Base-by-base conservation (phyloP, 2,329 filamentous ascomycete species). In the Myriosclerotinia curreyana region DNA sequence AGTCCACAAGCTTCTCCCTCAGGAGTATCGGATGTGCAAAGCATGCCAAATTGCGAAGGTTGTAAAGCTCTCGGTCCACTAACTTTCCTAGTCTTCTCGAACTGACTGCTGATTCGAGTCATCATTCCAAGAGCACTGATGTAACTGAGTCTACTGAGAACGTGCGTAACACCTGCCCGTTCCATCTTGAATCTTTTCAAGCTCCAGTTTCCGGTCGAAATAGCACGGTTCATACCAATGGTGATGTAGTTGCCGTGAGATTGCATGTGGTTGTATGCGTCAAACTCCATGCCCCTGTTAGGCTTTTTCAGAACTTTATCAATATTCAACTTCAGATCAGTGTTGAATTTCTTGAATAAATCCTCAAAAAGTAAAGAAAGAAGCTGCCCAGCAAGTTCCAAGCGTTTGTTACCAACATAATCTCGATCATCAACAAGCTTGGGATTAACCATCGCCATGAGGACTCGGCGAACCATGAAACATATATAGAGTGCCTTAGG, bases 151-250 rank as follows among this genome's bases (percentile, higher is more conserved):
- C 95, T 87, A 77, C 94, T 98, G 56, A 99, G 82, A 49, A 99
- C 92, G 76, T 99, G 95, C 0, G 96, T 98, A 28, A 99, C 92
- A 74, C 95, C 95, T 28, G 95, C 94, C 75, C 94, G 84, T 74
- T 98, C 96, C 95, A 99, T 99, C 77, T 94, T 92, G 80, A 99
- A 99, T 75, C 96, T 92, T 78, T 97, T 97, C 70, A 99, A 83
- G 68, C 85, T 97, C 95, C 95, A 99, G 74, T 99, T 99, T 25
- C 95, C 95, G 0, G 95, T 98, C 62, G 96, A 93, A 65, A 99
- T 97, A 9, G 95, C 94, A 66, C 96, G 87, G 76, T 96, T 96
- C 83, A 99, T 92, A 15, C 95, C 95, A 70, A 90, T 84, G 0
- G 93, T 96, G 70, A 99, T 98, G 71, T 89, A 88, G 70, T 90